Evolutionary conservation across 2,329 filamentous ascomycete genomes (phyloP).

Genomic region (Hymenoscyphus salicellus): DNA sequence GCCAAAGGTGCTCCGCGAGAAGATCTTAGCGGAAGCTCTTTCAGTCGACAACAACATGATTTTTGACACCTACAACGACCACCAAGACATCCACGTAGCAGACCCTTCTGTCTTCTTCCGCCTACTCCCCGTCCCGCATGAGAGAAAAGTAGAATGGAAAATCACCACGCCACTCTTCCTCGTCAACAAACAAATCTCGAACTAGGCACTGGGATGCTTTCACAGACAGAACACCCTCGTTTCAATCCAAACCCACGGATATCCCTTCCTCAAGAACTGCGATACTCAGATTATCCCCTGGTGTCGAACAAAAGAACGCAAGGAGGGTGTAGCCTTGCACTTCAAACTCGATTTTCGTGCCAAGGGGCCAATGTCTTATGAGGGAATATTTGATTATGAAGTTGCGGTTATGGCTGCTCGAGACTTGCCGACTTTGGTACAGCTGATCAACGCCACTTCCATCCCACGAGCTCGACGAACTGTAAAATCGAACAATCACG

Average conservation of each 20-base stretch:
- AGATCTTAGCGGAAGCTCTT: background rate
- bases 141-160: background rate
- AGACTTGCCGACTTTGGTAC: background rate
- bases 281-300: background rate
- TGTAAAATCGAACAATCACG: background rate
- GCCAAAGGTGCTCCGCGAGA: background rate
- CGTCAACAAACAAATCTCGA: background rate
- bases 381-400: background rate
- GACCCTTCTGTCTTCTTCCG: background rate
- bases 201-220: background rate
- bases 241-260: background rate
- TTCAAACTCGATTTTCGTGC: background rate
- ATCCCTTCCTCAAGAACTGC: background rate
- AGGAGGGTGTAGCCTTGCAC: background rate
- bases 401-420: conserved; percentile 19
- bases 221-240: background rate
- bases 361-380: background rate
- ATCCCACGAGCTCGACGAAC: background rate
- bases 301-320: background rate
- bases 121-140: background rate
- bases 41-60: background rate
- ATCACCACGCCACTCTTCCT: background rate
- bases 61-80: background rate
- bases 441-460: background rate
- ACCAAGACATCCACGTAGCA: background rate